Evolutionary conservation across 1,139 yeast genomes (phyloP).

Genomic region (Candida dubliniensis): DNA sequence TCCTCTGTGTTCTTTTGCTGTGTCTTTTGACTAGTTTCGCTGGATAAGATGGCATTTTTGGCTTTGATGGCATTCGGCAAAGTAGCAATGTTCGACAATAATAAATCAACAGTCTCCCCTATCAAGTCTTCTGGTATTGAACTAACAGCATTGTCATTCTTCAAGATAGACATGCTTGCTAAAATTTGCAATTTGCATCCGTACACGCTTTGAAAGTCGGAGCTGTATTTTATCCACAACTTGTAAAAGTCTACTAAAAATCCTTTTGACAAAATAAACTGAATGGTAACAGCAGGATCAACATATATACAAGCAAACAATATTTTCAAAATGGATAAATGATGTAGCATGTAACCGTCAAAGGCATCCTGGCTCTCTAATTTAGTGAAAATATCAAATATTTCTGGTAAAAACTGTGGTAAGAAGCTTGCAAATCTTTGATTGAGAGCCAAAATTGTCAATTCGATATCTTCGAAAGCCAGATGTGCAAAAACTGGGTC

Average conservation of each 20-base stretch:
- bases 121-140: constrained; percentile 37
- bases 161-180: constrained; percentile 36
- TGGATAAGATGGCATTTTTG: constrained; percentile 41
- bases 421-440: constrained; percentile 33
- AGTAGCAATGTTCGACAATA: constrained; percentile 42
- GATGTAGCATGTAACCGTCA: constrained; percentile 50
- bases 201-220: constrained; percentile 53
- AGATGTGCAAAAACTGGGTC: constrained; percentile 46
- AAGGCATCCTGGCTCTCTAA: constrained; percentile 43
- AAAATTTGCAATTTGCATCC: constrained; percentile 57
- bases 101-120: constrained; percentile 41
- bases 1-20: constrained; percentile 21
- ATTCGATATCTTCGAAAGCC: constrained; percentile 44
- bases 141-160: constrained; percentile 29
- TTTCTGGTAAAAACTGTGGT: constrained; percentile 37
- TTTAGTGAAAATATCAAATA: constrained; percentile 33
- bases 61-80: constrained; percentile 51
- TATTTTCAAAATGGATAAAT: constrained; percentile 45
- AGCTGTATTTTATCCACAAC: constrained; percentile 50
- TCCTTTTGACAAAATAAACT: constrained; percentile 37
- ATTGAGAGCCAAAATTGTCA: constrained; percentile 40
- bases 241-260: constrained; percentile 41
- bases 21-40: constrained; percentile 34
- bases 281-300: constrained; percentile 40
- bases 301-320: constrained; percentile 43